Base-by-base conservation (phyloP, 129 eudicot genomes). In the Flaveria bidentis region DNA sequence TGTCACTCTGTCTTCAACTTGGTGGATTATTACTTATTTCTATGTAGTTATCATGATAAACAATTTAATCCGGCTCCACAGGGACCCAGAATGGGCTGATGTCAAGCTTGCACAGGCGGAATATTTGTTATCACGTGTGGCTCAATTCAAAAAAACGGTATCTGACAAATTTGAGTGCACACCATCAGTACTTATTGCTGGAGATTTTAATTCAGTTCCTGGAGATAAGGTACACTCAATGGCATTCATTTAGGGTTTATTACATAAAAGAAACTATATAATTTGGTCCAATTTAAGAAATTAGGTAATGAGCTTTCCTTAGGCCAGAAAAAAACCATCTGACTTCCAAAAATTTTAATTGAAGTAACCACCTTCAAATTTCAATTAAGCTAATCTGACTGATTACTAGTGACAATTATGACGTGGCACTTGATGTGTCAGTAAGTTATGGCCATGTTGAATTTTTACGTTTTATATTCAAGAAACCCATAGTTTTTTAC, bases 61-160 rank as follows among this genome's bases (percentile, higher is more conserved):
- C 46, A 17, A 5, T 68, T 23, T 9, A 30, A 17, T 65, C 58
- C 17, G 73, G 42, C 45, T 81, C 56, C 53, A 5, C 83, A 94
- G 98, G 97, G 97, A 94, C 81, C 98, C 98, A 44, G 84, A 86
- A 78, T 89, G 89, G 97, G 92, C 87, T 62, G 98, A 94, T 79
- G 98, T 94, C 58, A 94, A 94, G 82, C 88, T 88, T 58, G 97
- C 96, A 47, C 98, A 94, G 75, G 96, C 80, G 42, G 88, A 85
- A 83, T 94, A 94, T 77, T 86, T 94, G 22, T 74, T 91, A 57
- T 85, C 97, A 16, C 88, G 93, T 17, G 72, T 91, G 18, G 78
- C 86, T 17, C 81, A 77, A 71, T 94, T 94, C 74, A 87, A 84
- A 62, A 69, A 23, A 22, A 72, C 56, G 69, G 88, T 94, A 16